Evolutionary conservation across 2,329 filamentous ascomycete species (phyloP).

Genomic region (Botrytis paeoniae): DNA sequence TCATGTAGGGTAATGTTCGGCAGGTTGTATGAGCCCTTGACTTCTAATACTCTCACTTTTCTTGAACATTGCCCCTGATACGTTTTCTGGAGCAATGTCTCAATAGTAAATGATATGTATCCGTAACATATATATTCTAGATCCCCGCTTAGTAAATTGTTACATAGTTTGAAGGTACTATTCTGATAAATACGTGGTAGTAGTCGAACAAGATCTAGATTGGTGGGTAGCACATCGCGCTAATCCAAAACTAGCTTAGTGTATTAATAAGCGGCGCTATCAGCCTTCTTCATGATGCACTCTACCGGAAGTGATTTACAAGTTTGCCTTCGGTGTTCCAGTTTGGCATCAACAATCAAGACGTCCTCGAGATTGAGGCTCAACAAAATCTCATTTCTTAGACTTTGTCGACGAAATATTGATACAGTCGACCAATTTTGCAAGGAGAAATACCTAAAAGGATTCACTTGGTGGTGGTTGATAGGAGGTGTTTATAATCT

Average conservation of each 20-base stretch:
- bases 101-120: background rate
- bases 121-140: background rate
- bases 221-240: background rate
- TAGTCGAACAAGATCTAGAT: conserved; percentile 2
- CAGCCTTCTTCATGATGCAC: background rate
- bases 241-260: background rate
- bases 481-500: conserved; percentile 14
- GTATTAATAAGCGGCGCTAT: background rate
- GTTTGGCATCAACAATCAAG: conserved; percentile 1
- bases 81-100: background rate
- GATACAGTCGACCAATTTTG: background rate
- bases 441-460: background rate
- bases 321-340: conserved; percentile 12
- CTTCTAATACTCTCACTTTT: background rate
- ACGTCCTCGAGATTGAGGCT: conserved; percentile 8
- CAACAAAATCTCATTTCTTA: background rate
- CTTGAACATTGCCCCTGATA: background rate
- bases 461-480: conserved; percentile 16
- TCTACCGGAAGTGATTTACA: background rate
- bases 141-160: background rate
- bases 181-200: background rate
- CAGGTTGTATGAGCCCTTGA: background rate
- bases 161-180: background rate
- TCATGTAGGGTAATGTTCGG: background rate
- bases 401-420: background rate